Percentiles rank a stretch among this genome's conserved stretches.
phyloP scores from a whole-genome alignment of 192 early-diverging fungal genomes.

The Backusella circina region DNA sequence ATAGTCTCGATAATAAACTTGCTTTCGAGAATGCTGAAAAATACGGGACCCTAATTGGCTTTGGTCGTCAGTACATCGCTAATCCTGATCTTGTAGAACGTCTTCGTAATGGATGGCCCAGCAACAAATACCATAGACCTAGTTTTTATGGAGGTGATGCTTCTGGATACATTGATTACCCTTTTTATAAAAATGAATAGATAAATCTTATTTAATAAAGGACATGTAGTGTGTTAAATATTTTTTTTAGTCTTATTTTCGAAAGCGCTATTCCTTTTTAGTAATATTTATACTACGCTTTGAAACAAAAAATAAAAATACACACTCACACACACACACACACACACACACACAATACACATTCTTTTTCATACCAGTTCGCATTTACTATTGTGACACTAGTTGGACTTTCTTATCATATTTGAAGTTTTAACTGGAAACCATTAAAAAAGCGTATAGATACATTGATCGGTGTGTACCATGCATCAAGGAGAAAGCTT shows the following conservation, averaged over 20 bases:
- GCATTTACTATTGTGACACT: not conserved
- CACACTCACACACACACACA: not conserved
- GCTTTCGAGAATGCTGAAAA: conserved; percentile 14
- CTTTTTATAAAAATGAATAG: not conserved
- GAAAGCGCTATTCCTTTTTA: not conserved
- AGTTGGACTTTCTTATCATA: not conserved
- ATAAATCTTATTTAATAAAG: not conserved
- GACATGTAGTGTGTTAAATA: not conserved
- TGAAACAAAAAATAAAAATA: no score
- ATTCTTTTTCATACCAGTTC: not conserved
- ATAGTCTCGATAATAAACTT: conserved; percentile 6
- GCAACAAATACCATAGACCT: conserved; percentile 26
- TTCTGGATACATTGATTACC: conserved; percentile 34
- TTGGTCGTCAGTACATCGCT: conserved; percentile 33
- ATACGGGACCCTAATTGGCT: conserved; percentile 16
- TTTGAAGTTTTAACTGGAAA: not conserved
- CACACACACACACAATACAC: not conserved
- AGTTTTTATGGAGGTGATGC: conserved; percentile 17
- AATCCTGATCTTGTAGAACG: conserved; percentile 34
- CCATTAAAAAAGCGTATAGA: not conserved
- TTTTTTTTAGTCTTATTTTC: not conserved
- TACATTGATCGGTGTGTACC: not conserved
- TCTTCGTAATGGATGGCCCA: conserved; percentile 12
- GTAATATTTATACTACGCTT: not conserved
- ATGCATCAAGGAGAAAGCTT: not conserved